phyloP scores from a whole-genome alignment of 1,139 yeast genomes.

The Spencermartinsiella ligniputridi region DNA sequence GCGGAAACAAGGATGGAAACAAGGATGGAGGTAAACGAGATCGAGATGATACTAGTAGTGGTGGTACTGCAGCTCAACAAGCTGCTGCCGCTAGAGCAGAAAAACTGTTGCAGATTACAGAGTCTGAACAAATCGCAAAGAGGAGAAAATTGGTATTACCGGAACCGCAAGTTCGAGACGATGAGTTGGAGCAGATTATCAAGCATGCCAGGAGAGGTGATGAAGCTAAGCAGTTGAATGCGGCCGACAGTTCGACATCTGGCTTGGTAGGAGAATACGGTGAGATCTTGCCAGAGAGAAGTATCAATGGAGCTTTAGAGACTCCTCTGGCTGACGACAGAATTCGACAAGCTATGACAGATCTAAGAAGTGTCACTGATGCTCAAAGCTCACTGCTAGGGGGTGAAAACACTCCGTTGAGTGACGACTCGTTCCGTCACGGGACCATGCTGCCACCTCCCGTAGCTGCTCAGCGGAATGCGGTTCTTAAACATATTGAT shows the following conservation, averaged over 20 bases:
- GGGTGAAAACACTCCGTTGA: slow-evolving; percentile 25
- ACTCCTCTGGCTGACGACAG: slow-evolving; percentile 21
- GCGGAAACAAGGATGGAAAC: slow-evolving; percentile 39
- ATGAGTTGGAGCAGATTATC: slow-evolving; percentile 33
- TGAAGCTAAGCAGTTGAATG: slow-evolving; percentile 18
- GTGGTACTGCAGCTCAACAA: slow-evolving; percentile 26
- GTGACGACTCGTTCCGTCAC: slow-evolving; percentile 13
- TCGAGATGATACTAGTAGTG: slow-evolving; percentile 12
- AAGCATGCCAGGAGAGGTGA: slow-evolving; percentile 29
- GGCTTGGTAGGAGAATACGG: slow-evolving; percentile 15
- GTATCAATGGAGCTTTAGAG: background rate
- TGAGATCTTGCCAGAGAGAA: background rate
- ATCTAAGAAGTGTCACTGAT: slow-evolving; percentile 26
- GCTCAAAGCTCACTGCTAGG: slow-evolving; percentile 31
- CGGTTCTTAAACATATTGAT: slow-evolving; percentile 2
- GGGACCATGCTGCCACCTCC: slow-evolving; percentile 4
- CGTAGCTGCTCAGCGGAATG: background rate
- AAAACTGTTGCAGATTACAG: slow-evolving; percentile 29
- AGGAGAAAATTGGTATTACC: slow-evolving; percentile 55
- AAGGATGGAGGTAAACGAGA: slow-evolving; percentile 21
- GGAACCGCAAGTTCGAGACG: slow-evolving; percentile 41
- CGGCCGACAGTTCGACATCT: slow-evolving; percentile 19
- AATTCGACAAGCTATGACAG: slow-evolving; percentile 28
- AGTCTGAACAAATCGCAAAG: slow-evolving; percentile 42
- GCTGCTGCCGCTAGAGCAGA: slow-evolving; percentile 39